These are phyloP conservation scores for Podila epicladia DNA, from an alignment of 192 early-diverging fungal species.

Conservation along the genomic window DNA sequence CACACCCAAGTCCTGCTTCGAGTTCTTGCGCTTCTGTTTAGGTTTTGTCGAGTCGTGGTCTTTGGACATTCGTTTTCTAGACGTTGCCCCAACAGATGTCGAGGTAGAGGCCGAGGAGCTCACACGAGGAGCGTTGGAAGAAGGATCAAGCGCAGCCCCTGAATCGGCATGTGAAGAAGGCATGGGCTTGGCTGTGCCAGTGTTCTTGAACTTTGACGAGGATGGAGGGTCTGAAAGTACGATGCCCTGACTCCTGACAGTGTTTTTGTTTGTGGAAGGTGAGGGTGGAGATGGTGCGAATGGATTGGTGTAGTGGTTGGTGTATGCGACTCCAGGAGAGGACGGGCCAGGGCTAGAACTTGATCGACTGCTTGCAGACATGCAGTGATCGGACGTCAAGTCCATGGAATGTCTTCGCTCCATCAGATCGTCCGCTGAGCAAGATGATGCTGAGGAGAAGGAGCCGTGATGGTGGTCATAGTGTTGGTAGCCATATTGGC, in stretches of 20 bases:
- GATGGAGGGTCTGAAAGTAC: no score
- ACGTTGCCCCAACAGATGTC: not conserved
- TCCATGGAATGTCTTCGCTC: constrained; percentile 19
- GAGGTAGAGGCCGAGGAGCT: not conserved
- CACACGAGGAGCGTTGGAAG: not conserved
- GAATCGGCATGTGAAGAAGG: no score
- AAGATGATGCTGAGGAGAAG: constrained; percentile 25
- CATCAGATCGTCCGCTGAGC: constrained; percentile 19
- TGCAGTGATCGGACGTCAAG: constrained; percentile 31
- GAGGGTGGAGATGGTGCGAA: no score
- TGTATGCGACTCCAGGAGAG: constrained; percentile 11
- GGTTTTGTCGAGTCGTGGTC: constrained; percentile 42
- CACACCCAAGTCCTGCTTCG: constrained; percentile 1
- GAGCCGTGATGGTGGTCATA: constrained; percentile 9
- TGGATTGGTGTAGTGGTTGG: not conserved
- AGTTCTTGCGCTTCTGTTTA: constrained; percentile 39
- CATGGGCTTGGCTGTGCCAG: no score
- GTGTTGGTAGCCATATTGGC: no score
- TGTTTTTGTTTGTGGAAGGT: no score
- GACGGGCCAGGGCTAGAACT: constrained; percentile 42
- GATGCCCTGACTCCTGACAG: no score
- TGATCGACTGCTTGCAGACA: constrained; percentile 44
- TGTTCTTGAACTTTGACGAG: no score
- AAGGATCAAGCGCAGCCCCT: not conserved
- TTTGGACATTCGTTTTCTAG: constrained; percentile 35